Base-by-base conservation (phyloP, 2,329 filamentous ascomycete genomes). In the Colletotrichum phormii region DNA sequence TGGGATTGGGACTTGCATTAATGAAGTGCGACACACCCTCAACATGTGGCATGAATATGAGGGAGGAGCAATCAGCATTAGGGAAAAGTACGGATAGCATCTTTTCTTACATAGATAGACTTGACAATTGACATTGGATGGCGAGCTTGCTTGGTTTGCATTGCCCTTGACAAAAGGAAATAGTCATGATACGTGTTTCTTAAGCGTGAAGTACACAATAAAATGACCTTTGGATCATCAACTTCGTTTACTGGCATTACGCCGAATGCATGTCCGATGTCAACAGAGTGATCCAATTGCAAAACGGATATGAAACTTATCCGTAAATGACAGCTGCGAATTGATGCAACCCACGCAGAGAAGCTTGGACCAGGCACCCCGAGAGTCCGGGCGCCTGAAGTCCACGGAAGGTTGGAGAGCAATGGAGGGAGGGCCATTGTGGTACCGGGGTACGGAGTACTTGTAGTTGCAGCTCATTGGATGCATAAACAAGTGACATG, bases 1-100 rank as follows among this genome's bases (percentile, higher is more conserved):
- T 64, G 33, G 62, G 51, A 64, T 58, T 33, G 59, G 66, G 37
- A 61, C 29, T 71, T 73, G 71, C 71, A 73, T 73, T 71, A 61
- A 71, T 73, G 71, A 26, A 61, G 54, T 55, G 55, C 24, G 35
- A 71, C 61, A 69, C 59, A 49, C 37, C 55, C 26, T 42, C 33
- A 33, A 33, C 46, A 42, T 49, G 67, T 49, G 68, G 68, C 68
- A 67, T 71, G 64, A 71, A 71, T 62, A 71, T 71, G 57, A 51
- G 64, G 24, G 61, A 54, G 57, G 12, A 26, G 22, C 11, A 54
- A 15, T 22, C 29, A 68, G 69, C 42, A 66, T 61, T 64, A 31
- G 9, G 33, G n/a, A 55, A n/a, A 35, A 46, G 59, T 53, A 54
- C 13, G 64, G 63, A 18, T 51, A 37, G 46, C 31, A 42, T 49